These are phyloP conservation scores for Nyctanthes arbortristis DNA, from an alignment of 257 asterid genomes.

Conservation along the genomic window DNA sequence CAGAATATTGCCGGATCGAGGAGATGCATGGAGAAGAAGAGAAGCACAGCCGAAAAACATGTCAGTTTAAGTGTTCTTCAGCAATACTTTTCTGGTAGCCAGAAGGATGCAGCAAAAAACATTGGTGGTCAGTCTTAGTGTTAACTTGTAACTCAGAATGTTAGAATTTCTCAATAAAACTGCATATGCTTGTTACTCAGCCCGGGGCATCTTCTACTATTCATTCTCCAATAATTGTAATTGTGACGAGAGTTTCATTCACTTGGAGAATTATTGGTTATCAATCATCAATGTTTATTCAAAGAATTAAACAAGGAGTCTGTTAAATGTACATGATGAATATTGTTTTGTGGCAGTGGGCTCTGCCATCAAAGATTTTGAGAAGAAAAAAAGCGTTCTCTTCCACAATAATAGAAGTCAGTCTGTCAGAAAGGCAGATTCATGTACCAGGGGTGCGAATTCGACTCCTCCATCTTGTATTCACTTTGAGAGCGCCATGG, in stretches of 20 bases:
- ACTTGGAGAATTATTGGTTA: neutral
- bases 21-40: slow-evolving; percentile 59
- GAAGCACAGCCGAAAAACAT: slow-evolving; percentile 78
- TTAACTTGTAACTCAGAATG: slow-evolving; percentile 6
- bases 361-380: slow-evolving; percentile 42
- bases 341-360: slow-evolving; percentile 40
- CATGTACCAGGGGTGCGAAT: slow-evolving; percentile 26
- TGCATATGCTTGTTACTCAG: neutral
- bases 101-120: slow-evolving; percentile 91
- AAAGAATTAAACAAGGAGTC: neutral
- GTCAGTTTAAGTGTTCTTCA: slow-evolving; percentile 85
- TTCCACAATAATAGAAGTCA: slow-evolving; percentile 26
- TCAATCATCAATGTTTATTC: neutral
- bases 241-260: neutral
- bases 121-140: slow-evolving; percentile 77
- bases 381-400: slow-evolving; percentile 23
- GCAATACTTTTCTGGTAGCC: slow-evolving; percentile 86
- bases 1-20: slow-evolving; percentile 41
- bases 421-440: slow-evolving; percentile 23
- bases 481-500: slow-evolving; percentile 33
- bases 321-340: neutral
- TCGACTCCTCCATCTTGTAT: slow-evolving; percentile 25
- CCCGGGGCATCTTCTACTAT: neutral
- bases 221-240: neutral
- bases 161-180: neutral